Conservation (phyloP, 208 protist species). For the Endotrypanum monterogeii region DNA sequence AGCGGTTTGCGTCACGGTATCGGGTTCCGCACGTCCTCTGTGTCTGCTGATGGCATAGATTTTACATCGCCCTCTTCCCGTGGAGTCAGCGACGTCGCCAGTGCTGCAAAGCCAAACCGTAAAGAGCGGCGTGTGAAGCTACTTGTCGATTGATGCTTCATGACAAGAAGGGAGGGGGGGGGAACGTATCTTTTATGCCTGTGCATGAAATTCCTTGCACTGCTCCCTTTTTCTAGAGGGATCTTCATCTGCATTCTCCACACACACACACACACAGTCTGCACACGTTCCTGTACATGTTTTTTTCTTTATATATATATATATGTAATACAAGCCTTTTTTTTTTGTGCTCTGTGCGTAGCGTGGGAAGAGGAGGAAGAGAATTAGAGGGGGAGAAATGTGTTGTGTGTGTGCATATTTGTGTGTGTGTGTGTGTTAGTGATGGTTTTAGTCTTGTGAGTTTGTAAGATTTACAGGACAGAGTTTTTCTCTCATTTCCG, state of each 20-base stretch:
- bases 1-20: constrained; percentile 42
- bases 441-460: too few species aligned
- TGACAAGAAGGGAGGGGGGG: too few species aligned
- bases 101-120: constrained; percentile 10
- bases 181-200: not conserved
- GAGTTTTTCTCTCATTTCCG: not conserved
- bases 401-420: not conserved
- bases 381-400: too few species aligned
- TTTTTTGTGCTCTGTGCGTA: too few species aligned
- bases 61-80: not conserved
- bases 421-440: not conserved
- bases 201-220: not conserved
- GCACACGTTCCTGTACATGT: too few species aligned
- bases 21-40: constrained; percentile 33
- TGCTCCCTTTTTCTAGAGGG: too few species aligned
- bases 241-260: too few species aligned
- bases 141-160: constrained; percentile 42
- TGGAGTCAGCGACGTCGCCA: not conserved
- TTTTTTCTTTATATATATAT: not conserved
- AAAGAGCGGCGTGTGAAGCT: constrained; percentile 58
- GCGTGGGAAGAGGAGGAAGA: too few species aligned
- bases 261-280: too few species aligned
- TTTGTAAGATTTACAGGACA: too few species aligned
- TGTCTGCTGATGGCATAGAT: constrained; percentile 3
- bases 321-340: not conserved